phyloP scores from a whole-genome alignment of 768 basidiomycete genomes.

The Lentinula sp. region DNA sequence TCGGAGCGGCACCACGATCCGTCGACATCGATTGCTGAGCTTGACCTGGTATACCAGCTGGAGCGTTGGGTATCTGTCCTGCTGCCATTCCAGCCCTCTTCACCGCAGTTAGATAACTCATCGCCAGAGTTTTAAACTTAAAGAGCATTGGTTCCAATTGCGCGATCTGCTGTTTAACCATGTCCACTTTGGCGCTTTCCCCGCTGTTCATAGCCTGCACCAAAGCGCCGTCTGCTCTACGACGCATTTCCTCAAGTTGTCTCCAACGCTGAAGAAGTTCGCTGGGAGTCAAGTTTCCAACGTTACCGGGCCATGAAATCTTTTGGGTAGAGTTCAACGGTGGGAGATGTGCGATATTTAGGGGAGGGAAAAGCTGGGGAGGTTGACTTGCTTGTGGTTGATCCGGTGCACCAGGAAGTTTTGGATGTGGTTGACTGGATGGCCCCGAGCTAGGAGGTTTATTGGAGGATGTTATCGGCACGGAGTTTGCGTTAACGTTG shows the following conservation, averaged over 20 bases:
- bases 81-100: not conserved
- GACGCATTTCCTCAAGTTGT: not conserved
- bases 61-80: not conserved
- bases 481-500: not conserved
- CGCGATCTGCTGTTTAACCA: not conserved
- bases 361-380: not conserved
- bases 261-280: not conserved
- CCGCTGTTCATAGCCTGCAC: not conserved
- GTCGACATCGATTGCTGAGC: not conserved
- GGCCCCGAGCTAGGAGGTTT: not conserved
- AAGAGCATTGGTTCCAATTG: not conserved
- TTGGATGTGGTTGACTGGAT: not conserved
- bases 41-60: not conserved
- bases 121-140: not conserved
- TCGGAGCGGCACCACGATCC: not conserved
- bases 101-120: not conserved
- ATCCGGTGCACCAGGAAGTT: not conserved
- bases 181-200: not conserved
- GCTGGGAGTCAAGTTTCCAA: not conserved
- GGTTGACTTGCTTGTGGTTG: not conserved
- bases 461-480: not conserved
- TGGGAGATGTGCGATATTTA: not conserved
- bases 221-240: not conserved
- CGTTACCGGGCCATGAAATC: not conserved
- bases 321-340: not conserved